A percentile compares a stretch with the other conserved stretches of the same genome.
These are phyloP conservation scores for Kwoniella sp. DNA, from an alignment of 768 basidiomycete species.

Conservation along the genomic window DNA sequence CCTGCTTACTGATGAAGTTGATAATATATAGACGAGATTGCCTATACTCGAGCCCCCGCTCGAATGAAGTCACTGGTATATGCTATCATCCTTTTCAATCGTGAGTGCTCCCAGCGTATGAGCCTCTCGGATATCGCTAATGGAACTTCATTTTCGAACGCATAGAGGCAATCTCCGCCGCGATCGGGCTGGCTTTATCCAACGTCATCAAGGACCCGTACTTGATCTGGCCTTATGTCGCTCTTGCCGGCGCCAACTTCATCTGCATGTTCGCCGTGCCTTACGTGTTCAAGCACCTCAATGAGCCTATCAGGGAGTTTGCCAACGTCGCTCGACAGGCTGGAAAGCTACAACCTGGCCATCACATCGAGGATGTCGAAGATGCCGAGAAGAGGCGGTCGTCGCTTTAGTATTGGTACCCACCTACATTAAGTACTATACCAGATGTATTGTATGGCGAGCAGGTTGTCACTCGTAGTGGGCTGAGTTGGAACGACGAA, in stretches of 20 bases:
- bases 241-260: slow-evolving; percentile 41
- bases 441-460: too few relatives aligned
- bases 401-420: slow-evolving; percentile 23
- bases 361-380: background rate
- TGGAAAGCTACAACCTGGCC: slow-evolving; percentile 15
- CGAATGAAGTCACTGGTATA: slow-evolving; percentile 50
- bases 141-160: background rate
- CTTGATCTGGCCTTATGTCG: slow-evolving; percentile 49
- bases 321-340: slow-evolving; percentile 25
- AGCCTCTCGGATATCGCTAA: too few relatives aligned
- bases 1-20: background rate
- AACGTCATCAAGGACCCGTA: slow-evolving; percentile 49
- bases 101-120: too few relatives aligned
- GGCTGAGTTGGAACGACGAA: too few relatives aligned
- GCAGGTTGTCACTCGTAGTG: too few relatives aligned
- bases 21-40: slow-evolving; percentile 35
- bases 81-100: slow-evolving; percentile 32
- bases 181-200: slow-evolving; percentile 43
- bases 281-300: slow-evolving; percentile 43
- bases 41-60: slow-evolving; percentile 51
- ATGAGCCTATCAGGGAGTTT: slow-evolving; percentile 35
- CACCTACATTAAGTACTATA: slow-evolving; percentile 50
- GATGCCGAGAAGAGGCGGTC: background rate
- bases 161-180: slow-evolving; percentile 43
- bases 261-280: slow-evolving; percentile 41